A percentile compares a stretch with the other conserved stretches of the same genome.
These are phyloP conservation scores for Phaeosphaeriaceae sp. DNA, from an alignment of 2,329 filamentous ascomycete genomes.

Conservation along the genomic window DNA sequence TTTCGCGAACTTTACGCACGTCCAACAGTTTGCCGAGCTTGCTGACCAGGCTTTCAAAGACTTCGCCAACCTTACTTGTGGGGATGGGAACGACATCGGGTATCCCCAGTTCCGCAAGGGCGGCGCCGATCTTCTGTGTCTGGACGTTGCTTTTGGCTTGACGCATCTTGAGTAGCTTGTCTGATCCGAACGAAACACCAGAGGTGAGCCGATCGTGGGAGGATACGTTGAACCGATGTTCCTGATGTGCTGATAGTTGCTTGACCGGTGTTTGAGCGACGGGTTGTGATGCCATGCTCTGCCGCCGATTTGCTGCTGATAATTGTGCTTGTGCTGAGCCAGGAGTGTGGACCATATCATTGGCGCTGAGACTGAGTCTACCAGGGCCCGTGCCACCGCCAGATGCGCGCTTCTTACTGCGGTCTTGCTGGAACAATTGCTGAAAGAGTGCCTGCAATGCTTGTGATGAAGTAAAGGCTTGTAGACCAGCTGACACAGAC, in stretches of 20 bases:
- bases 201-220: conserved; percentile 84
- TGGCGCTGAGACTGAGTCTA: conserved; percentile 49
- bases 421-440: conserved; percentile 82
- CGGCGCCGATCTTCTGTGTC: conserved; percentile 75
- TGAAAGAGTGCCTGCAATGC: conserved; percentile 82
- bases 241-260: conserved; percentile 74
- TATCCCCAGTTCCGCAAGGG: conserved; percentile 75
- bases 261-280: conserved; percentile 49
- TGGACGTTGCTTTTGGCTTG: conserved; percentile 79
- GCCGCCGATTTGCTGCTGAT: conserved; percentile 44
- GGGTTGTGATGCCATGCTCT: conserved; percentile 45
- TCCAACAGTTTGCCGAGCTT: conserved; percentile 75
- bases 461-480: conserved; percentile 77
- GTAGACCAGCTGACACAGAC: conserved; percentile 42
- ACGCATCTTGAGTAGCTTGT: conserved; percentile 79
- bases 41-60: conserved; percentile 74
- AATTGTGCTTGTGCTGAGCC: conserved; percentile 35
- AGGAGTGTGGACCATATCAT: conserved; percentile 47
- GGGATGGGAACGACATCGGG: conserved; percentile 75
- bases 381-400: conserved; percentile 35
- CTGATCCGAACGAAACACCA: conserved; percentile 89
- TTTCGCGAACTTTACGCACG: conserved; percentile 75
- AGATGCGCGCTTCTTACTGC: conserved; percentile 80
- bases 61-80: conserved; percentile 72
- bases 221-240: conserved; percentile 81